Evolutionary conservation across 345 rosid species (phyloP).

Genomic region (Schrenkiella parvula): DNA sequence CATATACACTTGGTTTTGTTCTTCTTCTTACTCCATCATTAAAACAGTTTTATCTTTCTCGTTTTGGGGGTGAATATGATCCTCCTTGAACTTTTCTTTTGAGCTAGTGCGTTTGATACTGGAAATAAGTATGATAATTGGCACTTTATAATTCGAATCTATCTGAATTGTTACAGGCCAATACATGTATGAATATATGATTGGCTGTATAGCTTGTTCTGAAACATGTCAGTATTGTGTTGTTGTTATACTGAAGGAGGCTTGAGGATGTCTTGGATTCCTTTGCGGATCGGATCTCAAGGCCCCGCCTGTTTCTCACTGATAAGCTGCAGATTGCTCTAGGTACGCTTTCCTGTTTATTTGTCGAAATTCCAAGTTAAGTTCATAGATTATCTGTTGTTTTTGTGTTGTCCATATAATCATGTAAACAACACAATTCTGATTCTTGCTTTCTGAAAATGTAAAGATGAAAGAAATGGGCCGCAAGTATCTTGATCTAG

Average conservation of each 20-base stretch:
- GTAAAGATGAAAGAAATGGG: not conserved
- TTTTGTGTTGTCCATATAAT: not conserved
- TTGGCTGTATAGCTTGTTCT: constrained; percentile 1
- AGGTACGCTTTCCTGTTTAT: constrained; percentile 44
- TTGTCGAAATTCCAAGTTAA: not conserved
- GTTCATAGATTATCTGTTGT: not conserved
- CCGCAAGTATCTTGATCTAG: not conserved
- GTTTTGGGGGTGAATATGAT: not conserved
- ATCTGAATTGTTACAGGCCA: not conserved
- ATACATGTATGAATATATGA: not conserved
- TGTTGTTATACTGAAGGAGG: constrained; percentile 47
- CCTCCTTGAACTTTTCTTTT: not conserved
- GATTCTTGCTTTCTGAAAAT: not conserved
- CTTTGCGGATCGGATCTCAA: constrained; percentile 87
- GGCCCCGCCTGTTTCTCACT: constrained; percentile 76
- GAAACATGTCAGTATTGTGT: not conserved
- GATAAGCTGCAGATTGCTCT: constrained; percentile 94
- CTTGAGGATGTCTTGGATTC: constrained; percentile 85
- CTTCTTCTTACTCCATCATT: not conserved
- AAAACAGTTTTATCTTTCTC: too few species aligned
- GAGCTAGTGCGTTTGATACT: not conserved
- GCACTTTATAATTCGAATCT: not conserved
- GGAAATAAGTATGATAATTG: not conserved
- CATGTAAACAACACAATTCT: not conserved
- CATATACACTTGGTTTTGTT: not conserved